A percentile compares a stretch with the other conserved stretches of the same genome.
These are phyloP conservation scores for Citrus reticulata DNA, from an alignment of 345 rosid species.

Conservation along the genomic window DNA sequence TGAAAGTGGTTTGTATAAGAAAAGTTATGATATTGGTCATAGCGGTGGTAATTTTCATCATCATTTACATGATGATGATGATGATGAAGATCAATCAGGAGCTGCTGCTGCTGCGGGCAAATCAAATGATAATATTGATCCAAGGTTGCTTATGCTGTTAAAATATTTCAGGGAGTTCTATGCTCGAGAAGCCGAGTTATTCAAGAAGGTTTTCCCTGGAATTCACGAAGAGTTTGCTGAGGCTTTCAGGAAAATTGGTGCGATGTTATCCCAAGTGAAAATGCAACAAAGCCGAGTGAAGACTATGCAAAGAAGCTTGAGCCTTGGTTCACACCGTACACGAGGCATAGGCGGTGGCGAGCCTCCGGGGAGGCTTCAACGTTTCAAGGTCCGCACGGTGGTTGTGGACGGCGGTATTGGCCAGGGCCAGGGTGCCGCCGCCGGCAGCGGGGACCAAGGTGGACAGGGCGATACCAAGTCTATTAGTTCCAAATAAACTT, in stretches of 20 bases:
- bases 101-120: neutral
- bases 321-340: constrained; percentile 32
- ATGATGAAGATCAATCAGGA: neutral
- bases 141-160: constrained; percentile 27
- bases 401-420: constrained; percentile 9
- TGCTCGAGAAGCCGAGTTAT: constrained; percentile 25
- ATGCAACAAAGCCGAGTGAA: neutral
- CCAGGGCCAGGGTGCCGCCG: neutral
- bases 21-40: neutral
- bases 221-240: constrained; percentile 19
- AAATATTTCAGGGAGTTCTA: constrained; percentile 35
- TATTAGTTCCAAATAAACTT: neutral
- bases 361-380: constrained; percentile 19
- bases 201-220: constrained; percentile 32
- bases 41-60: too few species aligned
- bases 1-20: constrained; percentile 2
- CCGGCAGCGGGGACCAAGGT: constrained; percentile 3
- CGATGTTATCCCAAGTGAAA: neutral
- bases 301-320: constrained; percentile 33
- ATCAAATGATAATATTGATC: constrained; percentile 13
- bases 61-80: neutral
- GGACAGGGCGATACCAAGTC: constrained; percentile 15
- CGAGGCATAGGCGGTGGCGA: constrained; percentile 12
- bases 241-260: constrained; percentile 16
- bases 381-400: constrained; percentile 41